These are phyloP conservation scores for Stephania japonica DNA, from an alignment of 164 flowering plant species.

Conservation along the genomic window DNA sequence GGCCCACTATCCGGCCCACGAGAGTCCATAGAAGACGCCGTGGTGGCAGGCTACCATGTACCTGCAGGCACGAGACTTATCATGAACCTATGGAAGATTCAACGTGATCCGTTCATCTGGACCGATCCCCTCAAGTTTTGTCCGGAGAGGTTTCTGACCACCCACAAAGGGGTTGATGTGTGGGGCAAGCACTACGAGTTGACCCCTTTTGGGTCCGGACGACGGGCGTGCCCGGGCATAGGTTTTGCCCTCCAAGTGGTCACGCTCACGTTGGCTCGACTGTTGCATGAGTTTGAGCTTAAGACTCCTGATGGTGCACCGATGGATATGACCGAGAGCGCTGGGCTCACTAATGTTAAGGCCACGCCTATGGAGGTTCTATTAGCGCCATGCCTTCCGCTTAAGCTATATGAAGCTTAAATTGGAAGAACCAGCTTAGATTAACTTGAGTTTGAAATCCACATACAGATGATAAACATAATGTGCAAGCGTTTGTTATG, in stretches of 20 bases:
- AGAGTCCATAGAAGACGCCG: slow-evolving; percentile 10
- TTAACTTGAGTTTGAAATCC: no score
- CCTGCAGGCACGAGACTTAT: slow-evolving; percentile 4
- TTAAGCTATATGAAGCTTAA: background rate
- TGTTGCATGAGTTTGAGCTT: slow-evolving; percentile 13
- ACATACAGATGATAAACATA: no score
- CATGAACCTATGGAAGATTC: slow-evolving; percentile 13
- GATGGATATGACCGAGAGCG: slow-evolving; percentile 9
- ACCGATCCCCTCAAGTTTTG: background rate
- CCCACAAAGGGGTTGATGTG: background rate
- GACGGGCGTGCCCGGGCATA: slow-evolving; percentile 11
- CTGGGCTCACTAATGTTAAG: slow-evolving; percentile 7
- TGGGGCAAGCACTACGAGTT: slow-evolving; percentile 12
- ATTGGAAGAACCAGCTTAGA: background rate
- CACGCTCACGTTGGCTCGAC: slow-evolving; percentile 9
- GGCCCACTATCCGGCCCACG: slow-evolving; percentile 9
- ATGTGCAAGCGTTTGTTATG: no score
- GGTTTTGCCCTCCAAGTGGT: slow-evolving; percentile 8
- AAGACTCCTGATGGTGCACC: background rate
- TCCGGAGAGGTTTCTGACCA: slow-evolving; percentile 14
- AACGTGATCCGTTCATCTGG: slow-evolving; percentile 15
- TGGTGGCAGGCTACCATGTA: slow-evolving; percentile 7
- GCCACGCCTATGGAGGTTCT: slow-evolving; percentile 10
- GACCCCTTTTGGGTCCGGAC: slow-evolving; percentile 14
- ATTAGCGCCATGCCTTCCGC: slow-evolving; percentile 10